Conservation (phyloP, 345 rosid species). For the Lepidium sativum region DNA sequence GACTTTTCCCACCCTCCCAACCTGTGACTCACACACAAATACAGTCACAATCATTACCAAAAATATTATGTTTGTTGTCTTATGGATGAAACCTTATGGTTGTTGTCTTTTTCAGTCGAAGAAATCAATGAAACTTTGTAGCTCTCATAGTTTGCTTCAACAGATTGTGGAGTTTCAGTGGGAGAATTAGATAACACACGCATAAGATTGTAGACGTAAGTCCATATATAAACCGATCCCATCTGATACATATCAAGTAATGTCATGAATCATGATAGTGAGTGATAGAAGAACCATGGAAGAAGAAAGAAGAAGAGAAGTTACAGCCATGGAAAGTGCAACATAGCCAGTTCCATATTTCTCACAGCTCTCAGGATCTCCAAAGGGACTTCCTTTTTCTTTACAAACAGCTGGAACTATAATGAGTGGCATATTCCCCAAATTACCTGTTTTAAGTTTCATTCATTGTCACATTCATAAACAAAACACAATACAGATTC, state of each 20-base stretch:
- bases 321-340: conserved; percentile 69
- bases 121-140: conserved; percentile 37
- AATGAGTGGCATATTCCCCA: conserved; percentile 54
- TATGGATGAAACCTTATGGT: conserved; percentile 7
- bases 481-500: neutral
- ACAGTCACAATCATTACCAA: conserved; percentile 2
- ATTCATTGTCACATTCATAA: neutral
- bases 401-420: conserved; percentile 61
- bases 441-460: conserved; percentile 38
- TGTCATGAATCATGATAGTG: neutral
- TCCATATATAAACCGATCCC: conserved; percentile 58
- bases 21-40: conserved; percentile 22
- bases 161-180: conserved; percentile 16
- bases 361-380: conserved; percentile 44
- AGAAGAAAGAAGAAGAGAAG: neutral
- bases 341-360: conserved; percentile 46
- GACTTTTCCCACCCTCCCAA: conserved; percentile 18
- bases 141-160: conserved; percentile 20
- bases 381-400: conserved; percentile 56
- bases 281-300: neutral
- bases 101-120: conserved; percentile 10
- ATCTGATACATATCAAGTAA: conserved; percentile 25
- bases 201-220: conserved; percentile 45
- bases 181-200: conserved; percentile 27
- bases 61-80: neutral